phyloP scores from a whole-genome alignment of 352 stramenopile genomes.

The Phytophthora macrochlamydospora region DNA sequence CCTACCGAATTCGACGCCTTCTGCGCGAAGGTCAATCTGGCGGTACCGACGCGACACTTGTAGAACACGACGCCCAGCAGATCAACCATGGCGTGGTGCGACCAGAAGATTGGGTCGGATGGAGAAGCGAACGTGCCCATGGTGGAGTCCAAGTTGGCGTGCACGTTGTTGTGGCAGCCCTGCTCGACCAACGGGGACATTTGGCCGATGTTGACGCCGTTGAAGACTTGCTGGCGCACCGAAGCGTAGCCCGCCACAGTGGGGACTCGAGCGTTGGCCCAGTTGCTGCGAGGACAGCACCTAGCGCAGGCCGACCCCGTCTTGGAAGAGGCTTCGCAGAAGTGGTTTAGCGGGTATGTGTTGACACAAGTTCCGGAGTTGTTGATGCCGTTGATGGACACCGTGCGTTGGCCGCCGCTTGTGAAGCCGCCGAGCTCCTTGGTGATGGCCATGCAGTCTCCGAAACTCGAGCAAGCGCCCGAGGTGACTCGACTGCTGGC shows the following conservation, averaged over 20 bases:
- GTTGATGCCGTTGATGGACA: slow-evolving; percentile 57
- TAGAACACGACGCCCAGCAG: slow-evolving; percentile 69
- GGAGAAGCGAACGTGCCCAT: slow-evolving; percentile 65
- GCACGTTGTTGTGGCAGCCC: slow-evolving; percentile 71
- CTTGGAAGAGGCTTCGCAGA: slow-evolving; percentile 46
- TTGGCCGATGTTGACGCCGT: slow-evolving; percentile 52
- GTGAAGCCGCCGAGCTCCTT: slow-evolving; percentile 46
- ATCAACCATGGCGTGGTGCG: slow-evolving; percentile 75
- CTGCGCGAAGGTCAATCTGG: slow-evolving; percentile 46
- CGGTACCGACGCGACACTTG: slow-evolving; percentile 64
- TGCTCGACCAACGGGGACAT: slow-evolving; percentile 54
- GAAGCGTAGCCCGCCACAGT: slow-evolving; percentile 47
- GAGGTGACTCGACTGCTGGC: slow-evolving; percentile 47
- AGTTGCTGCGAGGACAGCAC: slow-evolving; percentile 62
- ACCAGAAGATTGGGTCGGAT: slow-evolving; percentile 76
- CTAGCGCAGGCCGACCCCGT: slow-evolving; percentile 31
- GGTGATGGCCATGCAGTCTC: slow-evolving; percentile 50
- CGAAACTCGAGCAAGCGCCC: slow-evolving; percentile 53
- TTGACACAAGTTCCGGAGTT: slow-evolving; percentile 49
- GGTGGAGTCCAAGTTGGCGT: slow-evolving; percentile 51
- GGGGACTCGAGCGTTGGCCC: slow-evolving; percentile 39
- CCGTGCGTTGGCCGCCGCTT: slow-evolving; percentile 20
- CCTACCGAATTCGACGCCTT: slow-evolving; percentile 51
- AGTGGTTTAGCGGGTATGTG: slow-evolving; percentile 49
- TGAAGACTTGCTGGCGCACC: slow-evolving; percentile 56